Evolutionary conservation across 352 stramenopile species (phyloP).

Genomic region (Phytophthora constricta): DNA sequence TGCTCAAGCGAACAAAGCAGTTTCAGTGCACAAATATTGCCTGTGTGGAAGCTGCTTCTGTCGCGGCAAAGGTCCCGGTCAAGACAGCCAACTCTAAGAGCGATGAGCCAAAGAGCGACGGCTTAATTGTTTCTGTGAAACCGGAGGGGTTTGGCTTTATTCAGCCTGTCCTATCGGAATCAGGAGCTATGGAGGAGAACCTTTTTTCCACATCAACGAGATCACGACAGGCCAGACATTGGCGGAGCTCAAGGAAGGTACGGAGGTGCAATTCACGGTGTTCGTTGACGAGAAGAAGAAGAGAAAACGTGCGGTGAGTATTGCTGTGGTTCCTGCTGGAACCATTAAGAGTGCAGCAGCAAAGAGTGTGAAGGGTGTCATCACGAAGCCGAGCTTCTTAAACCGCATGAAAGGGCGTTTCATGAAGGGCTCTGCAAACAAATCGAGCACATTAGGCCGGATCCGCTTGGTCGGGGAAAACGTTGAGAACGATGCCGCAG

Average conservation of each 20-base stretch:
- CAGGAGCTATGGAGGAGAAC: conserved; percentile 55
- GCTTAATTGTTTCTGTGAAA: conserved; percentile 72
- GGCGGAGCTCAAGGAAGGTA: conserved; percentile 68
- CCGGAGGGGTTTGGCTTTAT: conserved; percentile 84
- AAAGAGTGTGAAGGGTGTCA: conserved; percentile 50
- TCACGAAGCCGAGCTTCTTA: conserved; percentile 70
- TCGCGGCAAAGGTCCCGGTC: conserved; percentile 19
- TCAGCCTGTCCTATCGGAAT: conserved; percentile 46
- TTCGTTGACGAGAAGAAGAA: conserved; percentile 80
- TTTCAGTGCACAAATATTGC: conserved; percentile 61
- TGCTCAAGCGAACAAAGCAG: conserved; percentile 74
- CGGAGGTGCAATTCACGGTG: conserved; percentile 70
- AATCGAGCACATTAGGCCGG: conserved; percentile 59
- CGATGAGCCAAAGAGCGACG: conserved; percentile 43
- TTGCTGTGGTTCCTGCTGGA: conserved; percentile 59
- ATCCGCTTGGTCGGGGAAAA: conserved; percentile 44
- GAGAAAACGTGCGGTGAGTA: conserved; percentile 57
- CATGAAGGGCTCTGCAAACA: conserved; percentile 45
- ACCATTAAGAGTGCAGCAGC: conserved; percentile 62
- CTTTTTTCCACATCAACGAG: conserved; percentile 87
- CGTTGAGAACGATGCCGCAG: conserved; percentile 23
- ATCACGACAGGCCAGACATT: conserved; percentile 59
- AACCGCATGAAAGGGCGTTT: conserved; percentile 55
- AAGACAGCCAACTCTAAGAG: conserved; percentile 25
- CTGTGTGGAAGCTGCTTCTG: conserved; percentile 43